Percentiles rank a stretch among this genome's conserved stretches.
Evolutionary conservation across 345 rosid species (phyloP).

Genomic region (Bruguiera parviflora): DNA sequence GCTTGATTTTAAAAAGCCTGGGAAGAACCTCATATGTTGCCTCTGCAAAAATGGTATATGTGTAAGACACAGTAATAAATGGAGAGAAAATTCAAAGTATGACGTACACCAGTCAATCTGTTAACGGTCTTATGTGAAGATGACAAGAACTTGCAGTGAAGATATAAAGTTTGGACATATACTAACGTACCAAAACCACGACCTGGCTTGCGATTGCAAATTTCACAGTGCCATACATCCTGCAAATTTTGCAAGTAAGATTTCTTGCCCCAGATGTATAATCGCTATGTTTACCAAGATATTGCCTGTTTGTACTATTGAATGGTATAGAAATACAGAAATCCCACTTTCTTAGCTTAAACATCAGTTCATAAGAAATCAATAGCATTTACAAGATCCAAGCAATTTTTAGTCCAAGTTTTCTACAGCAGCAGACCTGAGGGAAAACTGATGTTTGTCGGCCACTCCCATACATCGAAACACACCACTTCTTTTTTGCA

Average conservation of each 20-base stretch:
- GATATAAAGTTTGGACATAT: neutral
- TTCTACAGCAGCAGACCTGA: conserved; percentile 58
- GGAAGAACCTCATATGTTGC: conserved; percentile 98
- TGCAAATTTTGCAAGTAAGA: conserved; percentile 34
- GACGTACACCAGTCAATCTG: neutral
- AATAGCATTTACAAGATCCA: neutral
- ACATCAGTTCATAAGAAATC: conserved; percentile 1
- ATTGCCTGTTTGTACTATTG: too few relatives aligned
- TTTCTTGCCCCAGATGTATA: neutral
- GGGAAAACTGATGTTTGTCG: conserved; percentile 91
- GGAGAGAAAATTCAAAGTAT: neutral
- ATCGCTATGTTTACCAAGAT: too few relatives aligned
- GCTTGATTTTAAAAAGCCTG: conserved; percentile 95
- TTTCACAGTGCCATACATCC: conserved; percentile 99
- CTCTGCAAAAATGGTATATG: conserved; percentile 45
- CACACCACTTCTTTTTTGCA: conserved; percentile 98
- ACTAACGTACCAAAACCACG: conserved; percentile 87
- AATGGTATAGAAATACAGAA: neutral
- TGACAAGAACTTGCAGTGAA: neutral
- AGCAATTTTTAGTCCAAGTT: neutral
- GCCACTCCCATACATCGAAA: conserved; percentile 97
- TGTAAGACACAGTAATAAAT: conserved; percentile 10
- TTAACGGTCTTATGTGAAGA: neutral
- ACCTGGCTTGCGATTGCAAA: conserved; percentile 94
- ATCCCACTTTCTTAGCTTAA: neutral